These are phyloP conservation scores for Diplodia corticola DNA, from an alignment of 2,329 filamentous ascomycete genomes.

Conservation along the genomic window DNA sequence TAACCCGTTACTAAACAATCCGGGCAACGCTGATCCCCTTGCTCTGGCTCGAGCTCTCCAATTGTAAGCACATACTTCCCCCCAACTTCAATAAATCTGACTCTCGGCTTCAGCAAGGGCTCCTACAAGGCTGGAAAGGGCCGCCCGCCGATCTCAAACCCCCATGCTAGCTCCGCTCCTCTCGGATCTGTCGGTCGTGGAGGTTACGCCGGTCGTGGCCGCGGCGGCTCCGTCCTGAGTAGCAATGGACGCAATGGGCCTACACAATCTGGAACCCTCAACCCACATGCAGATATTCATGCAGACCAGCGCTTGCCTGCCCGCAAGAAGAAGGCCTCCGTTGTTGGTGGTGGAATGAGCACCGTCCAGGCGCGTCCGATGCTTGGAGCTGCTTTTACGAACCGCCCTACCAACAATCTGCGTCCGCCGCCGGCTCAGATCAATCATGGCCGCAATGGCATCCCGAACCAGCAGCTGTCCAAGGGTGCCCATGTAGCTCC, in stretches of 20 bases:
- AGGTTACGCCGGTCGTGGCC: neutral
- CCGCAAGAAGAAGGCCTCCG: neutral
- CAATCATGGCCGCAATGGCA: neutral
- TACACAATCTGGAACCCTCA: neutral
- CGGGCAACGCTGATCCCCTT: neutral
- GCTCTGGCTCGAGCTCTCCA: neutral
- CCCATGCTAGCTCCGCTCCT: neutral
- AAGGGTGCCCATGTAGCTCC: neutral
- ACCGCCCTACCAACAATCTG: neutral
- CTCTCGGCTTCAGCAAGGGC: neutral
- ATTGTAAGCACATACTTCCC: neutral
- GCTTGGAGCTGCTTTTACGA: neutral
- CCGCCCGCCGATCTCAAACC: neutral
- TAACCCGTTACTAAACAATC: neutral
- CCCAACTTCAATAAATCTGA: neutral
- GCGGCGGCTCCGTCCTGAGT: neutral
- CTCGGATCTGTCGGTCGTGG: neutral
- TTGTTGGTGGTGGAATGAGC: neutral
- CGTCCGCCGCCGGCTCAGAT: neutral
- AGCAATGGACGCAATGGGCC: neutral
- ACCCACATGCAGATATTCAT: slow-evolving; percentile 14
- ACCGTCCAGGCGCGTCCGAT: neutral
- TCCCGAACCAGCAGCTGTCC: neutral
- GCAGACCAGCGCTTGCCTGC: neutral
- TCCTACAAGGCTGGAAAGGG: neutral